Base-by-base conservation (phyloP, 345 rosid species). In the Linum trigynum region DNA sequence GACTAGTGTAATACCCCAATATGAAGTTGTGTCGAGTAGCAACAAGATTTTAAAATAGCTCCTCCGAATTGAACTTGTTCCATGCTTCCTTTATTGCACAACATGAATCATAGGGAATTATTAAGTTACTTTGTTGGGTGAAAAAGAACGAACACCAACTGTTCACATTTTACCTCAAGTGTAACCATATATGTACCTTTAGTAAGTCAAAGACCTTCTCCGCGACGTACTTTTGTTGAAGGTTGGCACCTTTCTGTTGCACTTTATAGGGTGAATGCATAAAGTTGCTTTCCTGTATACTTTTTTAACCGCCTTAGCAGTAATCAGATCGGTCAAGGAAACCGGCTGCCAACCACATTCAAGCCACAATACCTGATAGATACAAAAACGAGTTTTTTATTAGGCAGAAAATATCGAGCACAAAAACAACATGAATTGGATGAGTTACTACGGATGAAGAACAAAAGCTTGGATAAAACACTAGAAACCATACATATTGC, bases 211-310 rank as follows among this genome's bases (percentile, higher is more conserved):
- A 94, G 62, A 94, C 97, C 76, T 94, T 94, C 79, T 94, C 99
- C 0, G 97, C 97, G 67, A 91, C 59, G 72, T 89, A 94, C 68
- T 94, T 94, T 71, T 94, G 97, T 71, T 94, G 99, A 65, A 94
- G 92, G 81, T 76, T 94, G 67, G 95, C 95, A 41, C 97, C 99
- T 72, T 88, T 94, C 69, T 91, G 99, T 72, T 94, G 99, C 74
- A 94, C 99, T 81, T 94, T 94, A 77, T 94, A n/a, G 97, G 97
- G 81, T 94, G 99, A 74, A 94, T 88, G 77, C 99, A 91, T 40
- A 94, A 80, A 55, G 92, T 94, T 12, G 97, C 92, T 73, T 94
- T 94, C 67, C 96, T 83, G 70, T 94, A 94, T 36, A 70, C 79
- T 58, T 94, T 91, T 77, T 94, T 94, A 58, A 91, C 99, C 0